These are phyloP conservation scores for Sordariomycetes sp. DNA, from an alignment of 2,329 filamentous ascomycete genomes.

Conservation along the genomic window DNA sequence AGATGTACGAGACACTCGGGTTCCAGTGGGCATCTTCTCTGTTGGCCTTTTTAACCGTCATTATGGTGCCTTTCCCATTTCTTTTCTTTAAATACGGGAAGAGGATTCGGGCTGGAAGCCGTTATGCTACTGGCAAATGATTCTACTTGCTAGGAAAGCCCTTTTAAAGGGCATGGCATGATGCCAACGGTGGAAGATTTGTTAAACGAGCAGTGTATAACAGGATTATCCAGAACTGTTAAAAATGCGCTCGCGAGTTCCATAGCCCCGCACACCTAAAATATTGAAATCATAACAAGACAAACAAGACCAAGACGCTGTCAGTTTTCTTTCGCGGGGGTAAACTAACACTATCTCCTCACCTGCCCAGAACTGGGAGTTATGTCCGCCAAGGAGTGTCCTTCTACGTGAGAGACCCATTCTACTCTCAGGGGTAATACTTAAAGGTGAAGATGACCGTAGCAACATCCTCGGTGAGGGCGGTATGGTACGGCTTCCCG, in stretches of 20 bases:
- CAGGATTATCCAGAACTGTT: too few relatives aligned
- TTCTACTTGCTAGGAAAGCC: neutral
- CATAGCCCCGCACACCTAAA: too few relatives aligned
- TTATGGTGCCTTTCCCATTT: slow-evolving; percentile 50
- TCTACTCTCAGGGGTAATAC: slow-evolving; percentile 14
- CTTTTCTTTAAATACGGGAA: slow-evolving; percentile 49
- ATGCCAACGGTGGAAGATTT: too few relatives aligned
- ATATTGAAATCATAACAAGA: too few relatives aligned
- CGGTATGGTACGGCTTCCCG: slow-evolving; percentile 25
- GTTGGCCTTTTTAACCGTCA: slow-evolving; percentile 45
- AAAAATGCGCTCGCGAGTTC: too few relatives aligned
- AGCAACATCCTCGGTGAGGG: slow-evolving; percentile 20
- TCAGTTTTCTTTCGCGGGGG: too few relatives aligned
- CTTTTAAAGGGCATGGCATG: neutral
- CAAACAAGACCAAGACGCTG: too few relatives aligned
- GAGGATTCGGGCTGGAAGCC: slow-evolving; percentile 37
- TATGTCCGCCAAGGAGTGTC: too few relatives aligned
- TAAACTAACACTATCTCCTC: too few relatives aligned
- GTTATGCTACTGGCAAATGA: slow-evolving; percentile 25
- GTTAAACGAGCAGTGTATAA: too few relatives aligned
- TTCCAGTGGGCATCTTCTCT: slow-evolving; percentile 55
- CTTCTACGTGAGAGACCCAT: too few relatives aligned
- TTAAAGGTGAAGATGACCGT: slow-evolving; percentile 21
- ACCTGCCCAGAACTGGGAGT: too few relatives aligned
- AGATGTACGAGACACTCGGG: slow-evolving; percentile 59